A percentile compares a stretch with the other conserved stretches of the same genome.
phyloP scores from a whole-genome alignment of 768 basidiomycete genomes.

The Collybiopsis luxurians region DNA sequence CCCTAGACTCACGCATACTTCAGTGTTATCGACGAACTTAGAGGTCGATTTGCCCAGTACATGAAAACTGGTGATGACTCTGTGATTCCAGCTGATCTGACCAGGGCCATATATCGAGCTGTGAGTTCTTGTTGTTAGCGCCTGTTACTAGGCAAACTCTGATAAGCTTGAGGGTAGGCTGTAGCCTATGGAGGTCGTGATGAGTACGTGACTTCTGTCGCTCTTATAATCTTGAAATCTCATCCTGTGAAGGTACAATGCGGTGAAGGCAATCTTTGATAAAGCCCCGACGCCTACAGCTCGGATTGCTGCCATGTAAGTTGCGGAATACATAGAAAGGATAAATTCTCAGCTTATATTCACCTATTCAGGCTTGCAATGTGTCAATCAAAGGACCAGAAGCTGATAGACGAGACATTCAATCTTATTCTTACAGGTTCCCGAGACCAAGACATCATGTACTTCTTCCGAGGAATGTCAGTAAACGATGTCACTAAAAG shows the following conservation, averaged over 20 bases:
- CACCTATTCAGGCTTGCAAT: constrained; percentile 41
- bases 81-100: constrained; percentile 78
- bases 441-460: constrained; percentile 41
- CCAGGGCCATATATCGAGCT: constrained; percentile 48
- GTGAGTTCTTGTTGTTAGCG: constrained; percentile 45
- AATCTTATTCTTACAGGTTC: constrained; percentile 35
- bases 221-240: neutral
- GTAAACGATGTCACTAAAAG: constrained; percentile 43
- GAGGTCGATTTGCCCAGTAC: constrained; percentile 63
- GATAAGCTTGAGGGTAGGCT: constrained; percentile 37
- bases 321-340: constrained; percentile 24
- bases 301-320: constrained; percentile 69
- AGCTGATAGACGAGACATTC: constrained; percentile 46
- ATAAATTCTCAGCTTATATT: neutral
- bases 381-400: constrained; percentile 40
- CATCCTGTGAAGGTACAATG: constrained; percentile 46
- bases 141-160: too few species aligned
- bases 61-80: constrained; percentile 74
- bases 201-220: constrained; percentile 33
- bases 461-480: constrained; percentile 41
- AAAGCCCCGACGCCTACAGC: constrained; percentile 74
- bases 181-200: constrained; percentile 69
- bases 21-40: constrained; percentile 55
- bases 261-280: constrained; percentile 63
- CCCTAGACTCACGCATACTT: neutral